These are phyloP conservation scores for Ceratocystis huliohia DNA, from an alignment of 2,329 filamentous ascomycete species.

Conservation along the genomic window DNA sequence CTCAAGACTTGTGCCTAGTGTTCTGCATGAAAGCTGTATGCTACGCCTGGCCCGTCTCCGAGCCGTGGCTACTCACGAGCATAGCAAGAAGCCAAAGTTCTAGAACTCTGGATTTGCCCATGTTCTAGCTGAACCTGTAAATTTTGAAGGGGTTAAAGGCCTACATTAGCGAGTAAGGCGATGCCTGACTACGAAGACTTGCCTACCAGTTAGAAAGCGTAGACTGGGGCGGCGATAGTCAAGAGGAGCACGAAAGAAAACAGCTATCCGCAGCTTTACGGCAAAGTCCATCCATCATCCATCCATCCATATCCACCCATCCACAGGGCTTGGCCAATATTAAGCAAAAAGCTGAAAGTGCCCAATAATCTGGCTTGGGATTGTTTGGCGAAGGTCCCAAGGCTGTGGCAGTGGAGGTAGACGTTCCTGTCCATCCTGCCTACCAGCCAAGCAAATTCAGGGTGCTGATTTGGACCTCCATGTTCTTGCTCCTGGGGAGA, in stretches of 20 bases:
- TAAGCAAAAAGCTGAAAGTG: background rate
- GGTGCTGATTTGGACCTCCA: background rate
- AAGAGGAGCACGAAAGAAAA: background rate
- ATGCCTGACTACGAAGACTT: background rate
- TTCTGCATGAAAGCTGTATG: too few species aligned
- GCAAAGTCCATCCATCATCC: background rate
- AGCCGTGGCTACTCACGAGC: background rate
- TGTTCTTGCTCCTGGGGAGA: background rate
- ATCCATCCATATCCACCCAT: background rate
- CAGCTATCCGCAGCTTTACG: background rate
- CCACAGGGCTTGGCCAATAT: background rate
- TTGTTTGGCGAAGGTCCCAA: constrained; percentile 1
- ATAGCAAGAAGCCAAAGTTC: background rate
- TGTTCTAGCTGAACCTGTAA: background rate
- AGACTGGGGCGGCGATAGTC: background rate
- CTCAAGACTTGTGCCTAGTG: too few species aligned
- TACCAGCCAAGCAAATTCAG: background rate
- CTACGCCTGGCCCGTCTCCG: background rate
- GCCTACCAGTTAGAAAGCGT: background rate
- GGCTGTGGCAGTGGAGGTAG: background rate
- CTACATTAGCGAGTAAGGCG: constrained; percentile 1
- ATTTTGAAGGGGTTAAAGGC: background rate
- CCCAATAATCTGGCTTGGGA: background rate
- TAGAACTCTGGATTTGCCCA: background rate
- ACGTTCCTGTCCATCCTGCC: background rate